Conservation (phyloP, 2,329 filamentous ascomycete species). For the Aspergillus sp. region DNA sequence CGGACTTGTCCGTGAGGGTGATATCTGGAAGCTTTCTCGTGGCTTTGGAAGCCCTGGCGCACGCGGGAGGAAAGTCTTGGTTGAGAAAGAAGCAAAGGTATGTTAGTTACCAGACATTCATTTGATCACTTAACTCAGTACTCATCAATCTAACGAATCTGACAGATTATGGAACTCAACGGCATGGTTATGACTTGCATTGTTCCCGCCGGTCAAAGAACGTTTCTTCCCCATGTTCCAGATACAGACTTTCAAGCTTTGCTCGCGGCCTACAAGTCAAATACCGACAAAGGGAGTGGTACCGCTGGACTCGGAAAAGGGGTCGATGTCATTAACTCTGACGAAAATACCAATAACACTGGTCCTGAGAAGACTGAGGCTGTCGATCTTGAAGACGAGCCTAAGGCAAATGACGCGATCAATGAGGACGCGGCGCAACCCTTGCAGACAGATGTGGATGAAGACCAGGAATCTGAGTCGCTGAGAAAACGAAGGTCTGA, state of each 20-base stretch:
- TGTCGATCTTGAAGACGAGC: too few relatives aligned
- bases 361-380: too few relatives aligned
- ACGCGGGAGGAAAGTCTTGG: constrained; percentile 13
- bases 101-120: constrained; percentile 2
- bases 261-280: background rate
- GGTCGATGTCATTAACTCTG: too few relatives aligned
- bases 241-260: background rate
- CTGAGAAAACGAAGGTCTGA: constrained; percentile 12
- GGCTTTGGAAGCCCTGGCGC: constrained; percentile 8
- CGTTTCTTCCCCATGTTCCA: constrained; percentile 20
- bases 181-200: constrained; percentile 27
- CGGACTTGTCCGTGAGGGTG: constrained; percentile 30
- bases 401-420: background rate
- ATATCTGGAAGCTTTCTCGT: constrained; percentile 35
- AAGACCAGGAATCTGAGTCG: background rate
- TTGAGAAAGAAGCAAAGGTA: constrained; percentile 39
- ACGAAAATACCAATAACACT: too few relatives aligned
- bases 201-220: constrained; percentile 31
- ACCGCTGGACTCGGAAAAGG: background rate
- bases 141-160: background rate
- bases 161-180: constrained; percentile 28
- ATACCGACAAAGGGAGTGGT: background rate
- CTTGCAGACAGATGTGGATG: background rate
- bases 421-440: background rate
- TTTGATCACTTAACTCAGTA: background rate